Evolutionary conservation across 179 eudicot species (phyloP).

Genomic region (Patellifolia procumbens): DNA sequence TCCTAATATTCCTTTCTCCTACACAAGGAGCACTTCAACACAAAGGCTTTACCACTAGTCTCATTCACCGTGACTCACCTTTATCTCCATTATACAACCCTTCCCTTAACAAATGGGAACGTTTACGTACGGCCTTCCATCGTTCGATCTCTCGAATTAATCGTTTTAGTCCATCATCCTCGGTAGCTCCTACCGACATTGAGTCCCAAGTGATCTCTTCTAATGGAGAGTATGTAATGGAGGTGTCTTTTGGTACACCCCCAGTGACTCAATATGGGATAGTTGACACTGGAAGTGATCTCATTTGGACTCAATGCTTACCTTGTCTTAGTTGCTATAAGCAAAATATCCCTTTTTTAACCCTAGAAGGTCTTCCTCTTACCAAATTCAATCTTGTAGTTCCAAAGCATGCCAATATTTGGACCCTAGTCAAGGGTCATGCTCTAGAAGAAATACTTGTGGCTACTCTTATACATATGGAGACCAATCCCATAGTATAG

Average conservation of each 20-base stretch:
- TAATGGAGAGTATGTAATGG: constrained; percentile 54
- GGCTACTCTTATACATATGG: constrained; percentile 37
- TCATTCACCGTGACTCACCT: constrained; percentile 63
- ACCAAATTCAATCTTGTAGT: constrained; percentile 32
- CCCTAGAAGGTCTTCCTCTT: constrained; percentile 43
- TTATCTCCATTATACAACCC: constrained; percentile 45
- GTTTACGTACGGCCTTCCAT: constrained; percentile 29
- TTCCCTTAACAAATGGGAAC: constrained; percentile 29
- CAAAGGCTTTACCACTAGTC: constrained; percentile 42
- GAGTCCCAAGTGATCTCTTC: constrained; percentile 22
- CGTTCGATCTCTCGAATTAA: constrained; percentile 36
- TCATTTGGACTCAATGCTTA: constrained; percentile 56
- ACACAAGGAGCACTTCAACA: constrained; percentile 6
- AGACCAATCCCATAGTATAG: constrained; percentile 41
- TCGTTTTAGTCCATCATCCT: neutral
- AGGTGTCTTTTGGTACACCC: constrained; percentile 55
- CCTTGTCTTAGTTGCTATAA: constrained; percentile 46
- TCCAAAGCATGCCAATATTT: constrained; percentile 30
- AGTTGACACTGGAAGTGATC: constrained; percentile 62
- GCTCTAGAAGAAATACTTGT: constrained; percentile 27
- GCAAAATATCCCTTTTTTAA: constrained; percentile 41
- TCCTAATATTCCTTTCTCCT: neutral
- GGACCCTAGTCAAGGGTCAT: neutral
- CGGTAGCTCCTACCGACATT: neutral
- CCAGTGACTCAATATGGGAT: constrained; percentile 36